Percentiles rank a stretch among this genome's conserved stretches.
Conservation (phyloP, 495 filamentous ascomycete species). For the Symbiotaphrina buchneri region DNA sequence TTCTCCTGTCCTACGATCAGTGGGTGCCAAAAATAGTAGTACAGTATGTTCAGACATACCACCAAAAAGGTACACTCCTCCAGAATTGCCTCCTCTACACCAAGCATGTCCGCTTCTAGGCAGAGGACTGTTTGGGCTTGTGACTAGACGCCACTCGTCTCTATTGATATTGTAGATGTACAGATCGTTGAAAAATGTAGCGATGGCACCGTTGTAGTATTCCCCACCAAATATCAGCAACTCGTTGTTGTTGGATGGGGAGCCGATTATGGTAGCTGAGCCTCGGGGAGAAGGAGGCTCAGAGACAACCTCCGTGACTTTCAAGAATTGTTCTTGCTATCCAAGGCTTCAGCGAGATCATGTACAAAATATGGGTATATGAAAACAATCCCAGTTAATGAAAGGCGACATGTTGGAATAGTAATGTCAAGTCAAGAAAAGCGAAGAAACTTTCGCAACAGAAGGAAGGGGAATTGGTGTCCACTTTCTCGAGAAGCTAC, state of each 20-base stretch:
- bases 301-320: constrained; percentile 65
- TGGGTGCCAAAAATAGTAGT: constrained; percentile 16
- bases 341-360: neutral
- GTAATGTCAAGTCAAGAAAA: too few species aligned
- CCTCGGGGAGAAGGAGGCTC: constrained; percentile 57
- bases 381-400: neutral
- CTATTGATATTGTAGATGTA: constrained; percentile 73
- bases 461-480: too few species aligned
- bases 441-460: too few species aligned
- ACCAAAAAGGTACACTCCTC: constrained; percentile 80
- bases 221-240: constrained; percentile 82
- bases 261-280: constrained; percentile 59
- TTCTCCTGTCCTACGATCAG: constrained; percentile 15
- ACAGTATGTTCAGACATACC: constrained; percentile 28
- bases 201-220: constrained; percentile 39
- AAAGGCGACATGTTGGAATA: neutral
- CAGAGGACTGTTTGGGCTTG: constrained; percentile 74
- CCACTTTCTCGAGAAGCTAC: too few species aligned
- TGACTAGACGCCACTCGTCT: constrained; percentile 74
- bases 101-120: constrained; percentile 85
- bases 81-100: constrained; percentile 65
- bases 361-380: neutral
- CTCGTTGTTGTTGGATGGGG: constrained; percentile 67
- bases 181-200: constrained; percentile 47
- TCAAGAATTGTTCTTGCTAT: constrained; percentile 81